These are phyloP conservation scores for Monosporascus ibericus DNA, from an alignment of 2,329 filamentous ascomycete genomes.

Conservation along the genomic window DNA sequence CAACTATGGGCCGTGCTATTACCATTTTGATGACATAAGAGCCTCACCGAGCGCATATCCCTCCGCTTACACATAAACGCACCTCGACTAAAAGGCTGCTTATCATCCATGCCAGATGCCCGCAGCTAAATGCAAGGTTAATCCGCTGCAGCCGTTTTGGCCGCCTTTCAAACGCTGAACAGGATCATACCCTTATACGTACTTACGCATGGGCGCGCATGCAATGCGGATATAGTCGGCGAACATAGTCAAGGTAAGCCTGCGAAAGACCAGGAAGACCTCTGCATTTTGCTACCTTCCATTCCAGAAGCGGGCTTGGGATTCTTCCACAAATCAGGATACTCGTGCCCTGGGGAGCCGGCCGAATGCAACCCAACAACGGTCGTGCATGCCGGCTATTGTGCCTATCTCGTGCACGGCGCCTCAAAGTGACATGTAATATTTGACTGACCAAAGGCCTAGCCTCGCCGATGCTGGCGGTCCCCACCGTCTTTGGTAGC, in stretches of 20 bases:
- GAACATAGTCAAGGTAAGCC: too few species aligned
- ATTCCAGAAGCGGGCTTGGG: neutral
- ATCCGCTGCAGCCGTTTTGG: too few species aligned
- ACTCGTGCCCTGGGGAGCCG: neutral
- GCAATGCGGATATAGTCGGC: too few species aligned
- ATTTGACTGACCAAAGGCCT: neutral
- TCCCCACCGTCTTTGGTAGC: neutral
- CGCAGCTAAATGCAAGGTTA: too few species aligned
- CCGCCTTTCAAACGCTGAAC: too few species aligned
- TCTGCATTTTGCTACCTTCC: neutral
- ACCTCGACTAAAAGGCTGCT: neutral
- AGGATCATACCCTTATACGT: too few species aligned
- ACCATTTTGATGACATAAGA: neutral
- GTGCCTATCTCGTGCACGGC: neutral
- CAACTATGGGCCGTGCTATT: neutral
- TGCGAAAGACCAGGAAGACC: too few species aligned
- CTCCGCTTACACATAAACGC: neutral
- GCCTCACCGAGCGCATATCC: neutral
- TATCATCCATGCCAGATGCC: neutral
- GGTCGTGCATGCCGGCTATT: neutral
- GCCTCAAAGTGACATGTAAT: neutral
- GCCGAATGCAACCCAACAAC: neutral
- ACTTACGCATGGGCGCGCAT: too few species aligned
- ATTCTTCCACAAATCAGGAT: neutral
- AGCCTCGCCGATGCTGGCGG: neutral